These are phyloP conservation scores for Coffea canephora DNA, from an alignment of 257 asterid species.

Conservation along the genomic window DNA sequence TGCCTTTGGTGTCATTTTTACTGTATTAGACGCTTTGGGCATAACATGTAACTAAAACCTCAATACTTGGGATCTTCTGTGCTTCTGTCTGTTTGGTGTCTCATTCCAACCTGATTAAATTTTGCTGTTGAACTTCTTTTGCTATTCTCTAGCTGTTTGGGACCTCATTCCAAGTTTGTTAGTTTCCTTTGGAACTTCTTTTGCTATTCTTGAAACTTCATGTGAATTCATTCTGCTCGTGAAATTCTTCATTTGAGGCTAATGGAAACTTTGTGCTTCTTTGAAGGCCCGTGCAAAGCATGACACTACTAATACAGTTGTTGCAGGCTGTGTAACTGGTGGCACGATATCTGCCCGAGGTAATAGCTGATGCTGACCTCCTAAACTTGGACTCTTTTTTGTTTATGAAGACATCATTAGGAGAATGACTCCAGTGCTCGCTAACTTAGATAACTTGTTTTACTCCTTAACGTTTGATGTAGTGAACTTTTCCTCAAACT, in stretches of 20 bases:
- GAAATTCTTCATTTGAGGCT: background rate
- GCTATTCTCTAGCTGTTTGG: background rate
- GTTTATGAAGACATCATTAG: background rate
- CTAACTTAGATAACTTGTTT: background rate
- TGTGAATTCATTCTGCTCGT: background rate
- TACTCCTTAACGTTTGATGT: background rate
- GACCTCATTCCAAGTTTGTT: background rate
- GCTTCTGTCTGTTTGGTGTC: background rate
- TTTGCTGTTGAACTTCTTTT: background rate
- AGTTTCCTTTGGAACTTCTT: background rate
- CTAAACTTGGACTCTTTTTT: background rate
- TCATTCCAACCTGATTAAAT: background rate
- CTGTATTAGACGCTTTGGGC: background rate
- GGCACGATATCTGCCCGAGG: constrained; percentile 85
- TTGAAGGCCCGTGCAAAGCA: constrained; percentile 90
- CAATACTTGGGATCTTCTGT: background rate
- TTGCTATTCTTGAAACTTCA: background rate
- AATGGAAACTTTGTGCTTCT: constrained; percentile 20
- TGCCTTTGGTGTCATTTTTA: background rate
- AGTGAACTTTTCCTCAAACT: background rate
- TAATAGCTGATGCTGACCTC: constrained; percentile 17
- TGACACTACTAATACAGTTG: constrained; percentile 79
- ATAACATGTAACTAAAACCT: background rate
- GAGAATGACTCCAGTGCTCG: background rate
- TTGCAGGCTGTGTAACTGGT: constrained; percentile 93